These are phyloP conservation scores for Ustilago xerochloae DNA, from an alignment of 1,284 basidiomycete genomes.

Conservation along the genomic window DNA sequence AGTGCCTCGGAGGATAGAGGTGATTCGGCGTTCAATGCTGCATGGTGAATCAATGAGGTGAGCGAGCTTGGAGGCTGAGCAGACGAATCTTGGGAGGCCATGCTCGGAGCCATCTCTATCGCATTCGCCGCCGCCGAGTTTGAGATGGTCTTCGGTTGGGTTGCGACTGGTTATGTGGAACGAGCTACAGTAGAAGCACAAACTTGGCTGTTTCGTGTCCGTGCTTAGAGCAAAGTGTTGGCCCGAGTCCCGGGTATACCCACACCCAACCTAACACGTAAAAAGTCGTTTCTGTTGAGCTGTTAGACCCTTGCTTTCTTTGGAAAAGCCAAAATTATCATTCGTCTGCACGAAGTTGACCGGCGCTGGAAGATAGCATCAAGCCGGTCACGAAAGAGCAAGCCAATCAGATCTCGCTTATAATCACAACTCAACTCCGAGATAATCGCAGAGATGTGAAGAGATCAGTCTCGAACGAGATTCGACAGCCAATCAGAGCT, in stretches of 20 bases:
- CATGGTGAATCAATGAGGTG: slow-evolving; percentile 18
- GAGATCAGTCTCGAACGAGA: not conserved
- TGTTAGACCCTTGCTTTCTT: no score
- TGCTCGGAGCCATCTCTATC: not conserved
- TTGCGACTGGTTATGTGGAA: not conserved
- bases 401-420: slow-evolving; percentile 6
- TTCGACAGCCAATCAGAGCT: slow-evolving; percentile 1
- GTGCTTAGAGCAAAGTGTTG: slow-evolving; percentile 18
- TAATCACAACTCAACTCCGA: not conserved
- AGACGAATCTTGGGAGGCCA: no score
- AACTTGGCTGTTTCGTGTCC: no score
- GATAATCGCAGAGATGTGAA: no score
- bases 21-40: slow-evolving; percentile 8
- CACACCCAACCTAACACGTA: no score
- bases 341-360: not conserved
- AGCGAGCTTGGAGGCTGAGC: slow-evolving; percentile 8
- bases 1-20: slow-evolving; percentile 23
- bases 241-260: slow-evolving; percentile 37
- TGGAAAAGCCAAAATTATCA: no score
- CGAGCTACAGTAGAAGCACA: no score
- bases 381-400: not conserved
- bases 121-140: no score
- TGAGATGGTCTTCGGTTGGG: no score
- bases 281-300: no score
- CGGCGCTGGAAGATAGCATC: not conserved